These are phyloP conservation scores for Trametes villosa DNA, from an alignment of 768 basidiomycete species.

Conservation along the genomic window DNA sequence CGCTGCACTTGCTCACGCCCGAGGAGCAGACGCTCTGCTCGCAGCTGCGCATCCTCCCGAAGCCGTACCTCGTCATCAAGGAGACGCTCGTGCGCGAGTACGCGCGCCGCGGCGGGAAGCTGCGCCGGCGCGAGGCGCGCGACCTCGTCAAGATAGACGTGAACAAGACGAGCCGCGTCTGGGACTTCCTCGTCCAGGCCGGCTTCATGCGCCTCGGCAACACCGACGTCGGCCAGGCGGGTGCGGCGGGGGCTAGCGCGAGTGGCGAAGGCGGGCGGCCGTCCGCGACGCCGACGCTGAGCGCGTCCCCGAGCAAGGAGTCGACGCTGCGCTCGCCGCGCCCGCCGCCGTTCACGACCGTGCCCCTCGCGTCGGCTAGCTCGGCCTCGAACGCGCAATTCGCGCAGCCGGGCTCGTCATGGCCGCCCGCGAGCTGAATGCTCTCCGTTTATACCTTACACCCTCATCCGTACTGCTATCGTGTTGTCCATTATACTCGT, in stretches of 20 bases:
- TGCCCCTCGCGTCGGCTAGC: slow-evolving; percentile 18
- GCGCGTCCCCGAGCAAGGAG: slow-evolving; percentile 37
- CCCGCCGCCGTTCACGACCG: slow-evolving; percentile 32
- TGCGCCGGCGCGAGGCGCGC: slow-evolving; percentile 86
- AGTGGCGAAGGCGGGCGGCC: slow-evolving; percentile 18
- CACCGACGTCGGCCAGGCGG: slow-evolving; percentile 21
- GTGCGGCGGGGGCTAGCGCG: slow-evolving; percentile 2
- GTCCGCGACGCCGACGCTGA: slow-evolving; percentile 35
- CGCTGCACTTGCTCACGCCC: slow-evolving; percentile 85
- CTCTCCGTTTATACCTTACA: slow-evolving; percentile 7
- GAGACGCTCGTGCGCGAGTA: slow-evolving; percentile 94
- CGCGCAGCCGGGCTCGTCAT: slow-evolving; percentile 1
- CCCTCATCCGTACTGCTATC: slow-evolving; percentile 22
- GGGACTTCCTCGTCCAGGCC: slow-evolving; percentile 90
- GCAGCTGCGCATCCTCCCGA: slow-evolving; percentile 87
- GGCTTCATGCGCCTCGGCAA: slow-evolving; percentile 72
- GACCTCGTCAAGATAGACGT: slow-evolving; percentile 93
- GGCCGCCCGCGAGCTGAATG: slow-evolving; percentile 12
- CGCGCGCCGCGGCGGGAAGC: slow-evolving; percentile 83
- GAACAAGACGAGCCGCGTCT: slow-evolving; percentile 89
- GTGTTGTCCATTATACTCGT: slow-evolving; percentile 25
- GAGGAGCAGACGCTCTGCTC: slow-evolving; percentile 91
- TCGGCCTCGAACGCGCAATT: slow-evolving; percentile 5
- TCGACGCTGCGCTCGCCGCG: slow-evolving; percentile 29
- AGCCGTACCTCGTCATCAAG: slow-evolving; percentile 95